Percentiles rank a stretch among this genome's conserved stretches.
Conservation (phyloP, 1,284 basidiomycete species). For the Sanghuangporus baumii region DNA sequence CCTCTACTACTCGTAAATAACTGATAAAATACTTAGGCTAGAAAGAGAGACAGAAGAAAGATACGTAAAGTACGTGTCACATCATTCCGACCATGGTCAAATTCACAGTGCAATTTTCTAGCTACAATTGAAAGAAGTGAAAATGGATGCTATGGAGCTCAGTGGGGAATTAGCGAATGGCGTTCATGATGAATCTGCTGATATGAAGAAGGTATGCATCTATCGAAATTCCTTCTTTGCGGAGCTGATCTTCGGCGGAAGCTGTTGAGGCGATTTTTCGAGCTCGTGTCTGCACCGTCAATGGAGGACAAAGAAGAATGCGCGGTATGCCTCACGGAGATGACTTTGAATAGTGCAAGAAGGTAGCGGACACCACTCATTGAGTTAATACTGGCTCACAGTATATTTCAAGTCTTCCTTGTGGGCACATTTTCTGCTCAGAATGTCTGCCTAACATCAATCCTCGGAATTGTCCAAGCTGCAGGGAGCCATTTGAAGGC, state of each 20-base stretch:
- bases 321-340: conserved; percentile 35
- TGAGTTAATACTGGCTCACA: background rate
- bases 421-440: conserved; percentile 40
- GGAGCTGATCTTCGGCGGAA: conserved; percentile 20
- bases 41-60: conserved; percentile 27
- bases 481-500: conserved; percentile 27
- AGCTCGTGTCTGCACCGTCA: conserved; percentile 35
- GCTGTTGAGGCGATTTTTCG: conserved; percentile 39
- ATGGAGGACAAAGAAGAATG: conserved; percentile 42
- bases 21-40: conserved; percentile 20
- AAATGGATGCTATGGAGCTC: conserved; percentile 36
- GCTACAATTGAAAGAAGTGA: conserved; percentile 33
- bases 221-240: background rate
- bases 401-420: conserved; percentile 31
- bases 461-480: conserved; percentile 35
- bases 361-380: conserved; percentile 22
- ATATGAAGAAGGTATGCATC: conserved; percentile 37
- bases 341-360: conserved; percentile 33
- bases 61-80: conserved; percentile 24
- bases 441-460: conserved; percentile 30
- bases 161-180: conserved; percentile 25
- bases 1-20: background rate
- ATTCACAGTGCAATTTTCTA: conserved; percentile 18
- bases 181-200: conserved; percentile 28
- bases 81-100: background rate